Evolutionary conservation across 306 rosid genomes (phyloP), one percentile per base, ranked within the genome.

Genomic region (Casuarina equisetifolia): DNA sequence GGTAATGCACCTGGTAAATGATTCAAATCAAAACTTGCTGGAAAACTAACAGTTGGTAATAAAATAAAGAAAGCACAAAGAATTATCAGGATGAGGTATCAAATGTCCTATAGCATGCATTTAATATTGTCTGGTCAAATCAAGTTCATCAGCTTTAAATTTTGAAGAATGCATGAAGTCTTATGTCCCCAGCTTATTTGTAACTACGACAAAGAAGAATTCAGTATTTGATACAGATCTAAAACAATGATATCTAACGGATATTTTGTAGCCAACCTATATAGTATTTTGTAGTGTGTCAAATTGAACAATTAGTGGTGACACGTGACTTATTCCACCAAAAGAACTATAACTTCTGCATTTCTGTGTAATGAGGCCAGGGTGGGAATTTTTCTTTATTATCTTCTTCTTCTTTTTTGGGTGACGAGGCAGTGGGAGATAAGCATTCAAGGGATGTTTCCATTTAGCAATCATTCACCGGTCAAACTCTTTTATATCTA

Each of bases 1-100:
- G 98, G 99, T 61, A 96, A 78, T 49, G 98, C 92, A 84, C 93
- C 99, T 96, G 84, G 50, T 64, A 81, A 50, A 84, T 13, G 40
- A 70, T 63, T 82, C 3, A 44, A 63, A 81, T 52, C 44, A 76
- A 67, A 74, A 46, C 13, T 9, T 4, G 2, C 71, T 36, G 17
- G 64, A 67, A 13, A 73, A 59, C 64, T 46, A 61, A 69, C 67
- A 77, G 10, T 66, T 38, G n/a, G 75, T 0, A 66, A 72, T 73
- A 25, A 68, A 8, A 53, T 3, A 43, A 69, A 64, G 53, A 59
- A 69, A 49, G 32, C 49, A 11, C 49, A 55, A 61, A 74, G 9
- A n/a, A 8, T 36, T 11, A 64, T 38, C 11, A 38, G 17, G 9
- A 64, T 13, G 9, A 9, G 64, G 9, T 5, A 58, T 3, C 4